Percentiles rank a stretch among this genome's conserved stretches.
Conservation (phyloP, 2,329 filamentous ascomycete genomes). For the Hymenoscyphus infarciens region DNA sequence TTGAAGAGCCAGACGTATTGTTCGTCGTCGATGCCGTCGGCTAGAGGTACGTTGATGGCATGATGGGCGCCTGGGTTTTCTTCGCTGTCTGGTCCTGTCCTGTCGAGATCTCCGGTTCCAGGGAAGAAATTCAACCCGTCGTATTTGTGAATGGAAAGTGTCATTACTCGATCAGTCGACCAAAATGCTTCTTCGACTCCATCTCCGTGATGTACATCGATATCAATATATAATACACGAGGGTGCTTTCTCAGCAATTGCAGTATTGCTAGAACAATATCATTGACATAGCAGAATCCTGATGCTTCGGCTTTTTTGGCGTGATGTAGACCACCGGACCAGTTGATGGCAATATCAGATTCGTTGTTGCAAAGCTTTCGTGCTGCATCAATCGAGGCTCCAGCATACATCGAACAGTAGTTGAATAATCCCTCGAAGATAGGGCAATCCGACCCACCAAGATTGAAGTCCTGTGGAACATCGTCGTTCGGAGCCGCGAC, state of each 20-base stretch:
- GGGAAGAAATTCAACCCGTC: conserved; percentile 82
- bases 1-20: conserved; percentile 87
- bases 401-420: conserved; percentile 91
- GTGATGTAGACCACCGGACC: conserved; percentile 94
- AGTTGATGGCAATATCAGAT: conserved; percentile 94
- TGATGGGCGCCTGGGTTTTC: conserved; percentile 86
- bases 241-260: conserved; percentile 79
- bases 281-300: conserved; percentile 98
- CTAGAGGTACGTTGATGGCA: conserved; percentile 83
- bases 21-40: conserved; percentile 86
- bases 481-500: conserved; percentile 66
- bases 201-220: conserved; percentile 88
- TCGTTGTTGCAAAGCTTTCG: conserved; percentile 82
- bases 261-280: conserved; percentile 91
- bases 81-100: conserved; percentile 78
- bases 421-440: conserved; percentile 94
- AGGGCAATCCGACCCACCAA: conserved; percentile 88
- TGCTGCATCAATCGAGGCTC: conserved; percentile 85
- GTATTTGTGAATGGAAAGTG: conserved; percentile 95
- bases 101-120: conserved; percentile 81
- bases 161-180: conserved; percentile 85
- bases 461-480: conserved; percentile 65
- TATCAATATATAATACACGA: conserved; percentile 90
- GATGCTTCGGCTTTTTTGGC: conserved; percentile 92
- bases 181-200: conserved; percentile 90